Base-by-base conservation (phyloP, 83 land plant species). In the Thuja plicata region DNA sequence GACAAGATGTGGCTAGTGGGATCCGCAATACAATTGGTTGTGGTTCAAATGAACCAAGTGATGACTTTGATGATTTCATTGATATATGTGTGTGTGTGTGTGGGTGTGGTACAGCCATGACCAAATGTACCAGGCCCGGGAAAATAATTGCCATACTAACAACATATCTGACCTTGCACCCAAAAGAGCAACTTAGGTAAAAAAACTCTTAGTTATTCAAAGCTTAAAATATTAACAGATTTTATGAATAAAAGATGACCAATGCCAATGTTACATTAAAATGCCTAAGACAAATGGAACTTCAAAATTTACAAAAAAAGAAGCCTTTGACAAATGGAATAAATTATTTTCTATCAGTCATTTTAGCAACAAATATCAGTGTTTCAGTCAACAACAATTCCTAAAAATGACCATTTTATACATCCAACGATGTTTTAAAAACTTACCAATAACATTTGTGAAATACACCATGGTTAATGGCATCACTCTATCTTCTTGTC, bases 401-500 rank as follows among this genome's bases (percentile, higher is more conserved):
- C 38, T 32, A 34, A 34, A 1, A 76, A 35, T 12, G 19, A 76
- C 17, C 35, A 76, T 15, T 76, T 76, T 76, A 76, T 76, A 76
- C 34, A 76, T 35, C 6, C 17, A 34, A 76, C 34, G 35, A 76
- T 32, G 38, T 35, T 73, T 34, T 73, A 3, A 34, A 76, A 35
- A 76, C 38, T 35, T 76, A 76, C 38, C 79, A 11, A 5, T 35
- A 15, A 76, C 38, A 76, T 76, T 40, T 32, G 79, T 76, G 17
- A 34, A 76, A 76, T 41, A 1, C 50, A 84, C 34, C 19, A 43
- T 43, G 43, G 38, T 27, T 27, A 38, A 41, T n/a, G 30, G 85
- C 54, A 91, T 89, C 87, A 91, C 82, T 92, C 66, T 35, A 3
- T 34, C 89, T 92, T 92, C 93, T 94, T 93, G 87, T 92, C 93